Conservation (phyloP, 495 filamentous ascomycete species). For the Penicillium lividum region DNA sequence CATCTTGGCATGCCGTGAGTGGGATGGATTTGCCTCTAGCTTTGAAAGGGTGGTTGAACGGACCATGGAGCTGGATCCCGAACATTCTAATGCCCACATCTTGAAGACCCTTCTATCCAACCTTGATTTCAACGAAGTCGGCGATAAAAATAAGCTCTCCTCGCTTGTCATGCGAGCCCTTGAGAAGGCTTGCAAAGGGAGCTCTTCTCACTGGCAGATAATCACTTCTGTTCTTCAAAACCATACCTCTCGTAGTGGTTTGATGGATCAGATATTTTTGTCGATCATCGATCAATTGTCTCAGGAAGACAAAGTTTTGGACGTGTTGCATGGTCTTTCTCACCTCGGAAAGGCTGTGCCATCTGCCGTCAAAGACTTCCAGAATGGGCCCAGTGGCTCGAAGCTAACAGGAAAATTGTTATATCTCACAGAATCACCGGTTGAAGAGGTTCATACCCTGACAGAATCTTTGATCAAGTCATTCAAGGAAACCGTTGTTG, state of each 20-base stretch:
- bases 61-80: constrained; percentile 39
- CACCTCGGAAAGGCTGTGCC: constrained; percentile 41
- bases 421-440: constrained; percentile 55
- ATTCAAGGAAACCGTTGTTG: constrained; percentile 41
- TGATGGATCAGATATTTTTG: constrained; percentile 47
- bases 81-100: constrained; percentile 39
- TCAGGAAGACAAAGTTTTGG: constrained; percentile 30
- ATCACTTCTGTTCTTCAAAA: constrained; percentile 49
- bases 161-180: constrained; percentile 41
- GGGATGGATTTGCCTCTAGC: constrained; percentile 42
- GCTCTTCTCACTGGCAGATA: constrained; percentile 43
- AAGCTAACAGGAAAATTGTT: constrained; percentile 57
- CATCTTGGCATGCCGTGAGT: constrained; percentile 40
- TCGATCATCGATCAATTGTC: constrained; percentile 40
- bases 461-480: constrained; percentile 47
- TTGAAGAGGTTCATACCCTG: constrained; percentile 53
- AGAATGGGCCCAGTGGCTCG: constrained; percentile 48
- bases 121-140: constrained; percentile 42
- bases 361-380: constrained; percentile 37
- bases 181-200: constrained; percentile 41
- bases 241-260: constrained; percentile 39
- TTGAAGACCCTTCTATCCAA: constrained; percentile 44
- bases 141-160: constrained; percentile 33
- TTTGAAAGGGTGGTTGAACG: constrained; percentile 42
- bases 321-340: constrained; percentile 42